Evolutionary conservation across 495 filamentous ascomycete genomes (phyloP), one percentile per base, ranked within the genome.

Genomic region (Tetracladium setigerum): DNA sequence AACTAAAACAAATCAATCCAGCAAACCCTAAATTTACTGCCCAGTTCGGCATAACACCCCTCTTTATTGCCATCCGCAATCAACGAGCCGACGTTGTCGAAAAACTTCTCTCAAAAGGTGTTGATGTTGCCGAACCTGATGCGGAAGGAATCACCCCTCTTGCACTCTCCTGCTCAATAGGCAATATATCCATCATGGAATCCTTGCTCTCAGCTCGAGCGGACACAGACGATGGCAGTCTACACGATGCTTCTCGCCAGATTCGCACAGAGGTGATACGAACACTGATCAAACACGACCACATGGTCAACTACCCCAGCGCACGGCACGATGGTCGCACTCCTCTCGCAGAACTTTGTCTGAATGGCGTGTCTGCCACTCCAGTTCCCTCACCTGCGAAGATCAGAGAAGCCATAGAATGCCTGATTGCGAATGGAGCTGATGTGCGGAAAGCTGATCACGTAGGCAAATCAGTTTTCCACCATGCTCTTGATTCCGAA

Each of bases 31-130:
- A 46, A 37, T 37, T 37, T 22, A 6, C 8, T 5, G 15, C 44
- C 32, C 15, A 46, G 44, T 35, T 31, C 9, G n/a, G 33, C 5
- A 30, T 34, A 10, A 35, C 44, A 5, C 44, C 31, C 12, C 41
- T 44, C 15, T n/a, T n/a, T 9, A 36, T 36, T 11, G 34, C 15
- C 34, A 36, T 36, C 5, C 15, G 15, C 15, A 16, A 36, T 36
- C 34, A 27, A 27, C 34, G 15, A 36, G 15, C 10, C 15, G 15
- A 36, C 10, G 5, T 16, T 9, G 12, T 44, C 34, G 10, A 17
- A 44, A 44, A 44, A 33, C 34, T 32, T 38, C n/a, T 22, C 33
- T 15, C 36, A 46, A n/a, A 34, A 17, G 32, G 36, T 46, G 44
- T 34, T 46, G 44, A 46, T 34, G 22, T 27, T 27, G 22, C 7